Base-by-base conservation (phyloP, 2,329 filamentous ascomycete genomes). In the Fusarium acutatum region DNA sequence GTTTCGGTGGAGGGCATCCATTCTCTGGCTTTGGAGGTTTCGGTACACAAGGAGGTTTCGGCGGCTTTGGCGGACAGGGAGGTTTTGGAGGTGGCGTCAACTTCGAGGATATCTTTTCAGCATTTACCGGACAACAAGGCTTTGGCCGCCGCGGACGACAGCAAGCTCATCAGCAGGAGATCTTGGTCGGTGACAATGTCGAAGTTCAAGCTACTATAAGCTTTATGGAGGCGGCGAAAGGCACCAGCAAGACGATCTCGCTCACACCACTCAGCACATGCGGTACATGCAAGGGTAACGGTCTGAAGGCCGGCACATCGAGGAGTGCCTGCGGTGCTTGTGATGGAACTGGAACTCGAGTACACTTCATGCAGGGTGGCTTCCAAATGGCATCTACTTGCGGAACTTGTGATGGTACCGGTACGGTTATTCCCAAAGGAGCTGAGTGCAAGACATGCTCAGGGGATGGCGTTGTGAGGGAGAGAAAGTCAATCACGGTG, bases 381-480 rank as follows among this genome's bases (percentile, higher is more conserved):
- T 98, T 99, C 84, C 96, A 98, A 84, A 96, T 99, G 92, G 94
- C 94, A 9, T 94, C 94, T 70, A 97, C 95, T 3, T 99, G 96
- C 82, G 87, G 89, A 26, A 85, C 90, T 40, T 99, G 96, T 81
- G 91, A 91, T 58, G 96, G 96, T 7, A 91, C 89, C 49, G 96
- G 96, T 53, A 86, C 91, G 59, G 87, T 89, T 6, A 92, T 94
- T 38, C 95, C 96, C 6, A 90, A 89, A 75, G 94, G 94, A 49
- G 92, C 91, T 17, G 94, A 97, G 79, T 99, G 96, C 83, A 86
- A 87, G 65, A 88, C 90, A 1, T 99, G 96, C 81, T 85, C 87
- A 67, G 96, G 96, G 41, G 91, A 94, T 61, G 96, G 96, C 50
- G 95, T 97, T 22, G 89, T 94, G 40, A 89, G 94, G 76, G 94